phyloP scores from a whole-genome alignment of 208 protist species.

The Dictyostelium gargantuum region DNA sequence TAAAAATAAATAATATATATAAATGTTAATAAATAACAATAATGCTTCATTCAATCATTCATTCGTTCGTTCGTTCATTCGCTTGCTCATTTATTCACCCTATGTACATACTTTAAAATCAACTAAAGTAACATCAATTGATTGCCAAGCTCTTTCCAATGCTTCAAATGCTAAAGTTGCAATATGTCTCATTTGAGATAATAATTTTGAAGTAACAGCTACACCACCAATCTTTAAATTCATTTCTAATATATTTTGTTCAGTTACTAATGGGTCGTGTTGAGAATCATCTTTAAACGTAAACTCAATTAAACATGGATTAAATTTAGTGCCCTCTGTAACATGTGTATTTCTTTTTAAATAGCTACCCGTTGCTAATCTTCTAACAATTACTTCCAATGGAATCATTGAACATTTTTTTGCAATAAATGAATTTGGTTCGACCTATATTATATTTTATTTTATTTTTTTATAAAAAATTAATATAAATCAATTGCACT shows the following conservation, averaged over 20 bases:
- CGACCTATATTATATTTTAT: background rate
- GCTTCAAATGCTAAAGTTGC: conserved; percentile 64
- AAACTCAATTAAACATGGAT: conserved; percentile 43
- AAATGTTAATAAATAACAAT: background rate
- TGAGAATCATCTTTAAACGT: conserved; percentile 55
- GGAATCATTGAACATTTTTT: conserved; percentile 73
- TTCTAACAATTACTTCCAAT: conserved; percentile 71
- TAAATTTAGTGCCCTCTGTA: conserved; percentile 14
- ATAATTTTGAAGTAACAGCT: background rate
- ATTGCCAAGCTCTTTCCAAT: conserved; percentile 72
- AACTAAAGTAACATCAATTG: conserved; percentile 64
- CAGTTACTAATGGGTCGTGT: conserved; percentile 42
- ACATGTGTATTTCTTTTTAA: conserved; percentile 68
- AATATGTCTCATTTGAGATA: conserved; percentile 60
- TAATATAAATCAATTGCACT: too few species aligned
- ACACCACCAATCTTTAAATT: conserved; percentile 45
- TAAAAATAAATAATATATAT: background rate
- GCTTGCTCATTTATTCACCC: too few species aligned
- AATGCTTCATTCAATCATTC: too few species aligned
- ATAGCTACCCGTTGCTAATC: conserved; percentile 72
- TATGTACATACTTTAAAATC: conserved; percentile 75
- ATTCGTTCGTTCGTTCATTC: too few species aligned
- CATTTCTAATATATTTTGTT: conserved; percentile 61
- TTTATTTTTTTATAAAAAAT: background rate
- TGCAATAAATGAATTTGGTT: conserved; percentile 56